Evolutionary conservation across 2,329 filamentous ascomycete species (phyloP), one percentile per base, ranked within the genome.

Genomic region (Xenosphaeropsis pyriputrescens): DNA sequence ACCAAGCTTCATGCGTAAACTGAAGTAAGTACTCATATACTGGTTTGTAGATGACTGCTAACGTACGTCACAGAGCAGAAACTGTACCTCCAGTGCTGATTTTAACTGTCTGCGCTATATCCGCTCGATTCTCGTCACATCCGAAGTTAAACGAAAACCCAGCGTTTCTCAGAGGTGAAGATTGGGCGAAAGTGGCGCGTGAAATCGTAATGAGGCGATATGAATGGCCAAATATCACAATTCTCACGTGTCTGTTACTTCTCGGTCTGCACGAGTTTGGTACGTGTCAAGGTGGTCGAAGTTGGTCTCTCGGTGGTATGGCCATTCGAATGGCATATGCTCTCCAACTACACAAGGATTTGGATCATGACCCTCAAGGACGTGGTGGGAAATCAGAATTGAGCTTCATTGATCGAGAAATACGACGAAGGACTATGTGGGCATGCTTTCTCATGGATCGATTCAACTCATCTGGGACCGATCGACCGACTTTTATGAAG

Each of bases 281-380:
- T 39, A 96, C 89, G 11, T 96, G 91, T 53, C 89, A 96, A 55
- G 91, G 91, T 40, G 89, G 88, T 12, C 74, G 89, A 46, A 95
- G 88, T 55, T 98, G 91, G 91, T 85, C 93, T 42, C 74, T 96
- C 45, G 88, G 88, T 14, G 91, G 91, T 1, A 88, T 93, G 65
- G 91, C 89, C 12, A 86, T 94, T 51, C 74, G 91, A 30, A 96
- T 96, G 91, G 91, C 89, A 7, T 95, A 93, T 57, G 91, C 91
- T 12, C 64, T 98, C 34, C 89, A 96, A 55, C 63, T 98, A 18
- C 91, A 98, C 61, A 83, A 80, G 53, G 91, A 96, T 55, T 68
- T 94, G 18, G 85, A 93, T 44, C 75, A 82, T 50, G 85, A 93
- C 47, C 82, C 84, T 0, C 60, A 74, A 29, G 70, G 70, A n/a